Evolutionary conservation across 2,329 filamentous ascomycete genomes (phyloP).

Genomic region (Aspergillus hiratsukae): DNA sequence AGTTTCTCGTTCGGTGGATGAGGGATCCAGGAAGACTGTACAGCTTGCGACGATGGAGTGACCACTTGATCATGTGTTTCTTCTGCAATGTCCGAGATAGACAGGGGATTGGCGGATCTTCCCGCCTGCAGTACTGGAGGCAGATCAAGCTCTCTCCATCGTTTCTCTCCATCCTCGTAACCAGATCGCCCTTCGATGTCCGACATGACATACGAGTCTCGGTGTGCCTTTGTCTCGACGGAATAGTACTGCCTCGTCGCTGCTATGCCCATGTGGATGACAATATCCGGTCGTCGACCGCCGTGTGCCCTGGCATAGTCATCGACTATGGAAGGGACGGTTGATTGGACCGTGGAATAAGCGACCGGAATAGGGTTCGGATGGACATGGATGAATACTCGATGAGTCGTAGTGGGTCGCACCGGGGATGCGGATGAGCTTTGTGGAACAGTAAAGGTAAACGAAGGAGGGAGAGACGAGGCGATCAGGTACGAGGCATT

Average conservation of each 20-base stretch:
- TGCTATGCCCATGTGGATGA: conserved; percentile 79
- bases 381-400: conserved; percentile 48
- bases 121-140: conserved; percentile 54
- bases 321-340: conserved; percentile 61
- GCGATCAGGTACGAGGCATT: conserved; percentile 83
- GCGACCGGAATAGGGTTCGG: conserved; percentile 65
- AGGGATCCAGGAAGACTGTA: conserved; percentile 11
- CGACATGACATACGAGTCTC: conserved; percentile 64
- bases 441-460: conserved; percentile 44
- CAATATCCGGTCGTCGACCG: conserved; percentile 54
- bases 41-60: not conserved
- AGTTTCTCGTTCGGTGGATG: conserved; percentile 32
- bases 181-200: conserved; percentile 61
- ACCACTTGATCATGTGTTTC: not conserved
- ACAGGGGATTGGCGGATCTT: not conserved
- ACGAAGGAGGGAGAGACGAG: conserved; percentile 59
- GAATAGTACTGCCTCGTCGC: conserved; percentile 60
- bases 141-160: conserved; percentile 49
- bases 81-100: conserved; percentile 3
- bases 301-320: conserved; percentile 37
- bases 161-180: conserved; percentile 44
- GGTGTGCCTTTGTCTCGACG: conserved; percentile 65
- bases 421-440: conserved; percentile 12
- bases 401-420: conserved; percentile 19
- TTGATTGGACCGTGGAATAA: conserved; percentile 61